Conservation (phyloP, 441 rosid genomes). For the Pelargonium australe region DNA sequence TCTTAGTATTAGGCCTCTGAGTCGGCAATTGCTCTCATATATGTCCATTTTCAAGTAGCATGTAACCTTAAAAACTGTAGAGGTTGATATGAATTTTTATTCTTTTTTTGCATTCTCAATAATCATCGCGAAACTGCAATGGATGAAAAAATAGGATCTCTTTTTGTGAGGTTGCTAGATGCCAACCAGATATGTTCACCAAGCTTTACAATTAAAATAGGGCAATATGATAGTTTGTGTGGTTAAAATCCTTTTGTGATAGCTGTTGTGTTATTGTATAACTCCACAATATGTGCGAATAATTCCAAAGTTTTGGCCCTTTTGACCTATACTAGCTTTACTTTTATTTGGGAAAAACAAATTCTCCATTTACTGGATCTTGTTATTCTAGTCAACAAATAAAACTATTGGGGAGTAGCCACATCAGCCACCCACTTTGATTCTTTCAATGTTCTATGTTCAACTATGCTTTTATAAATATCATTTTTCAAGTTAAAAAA, state of each 20-base stretch:
- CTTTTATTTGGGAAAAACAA: no score
- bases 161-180: background rate
- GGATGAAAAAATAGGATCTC: background rate
- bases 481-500: no score
- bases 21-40: no score
- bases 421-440: background rate
- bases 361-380: no score
- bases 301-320: no score
- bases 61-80: background rate
- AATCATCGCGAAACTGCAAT: background rate
- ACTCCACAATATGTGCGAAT: no score
- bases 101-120: background rate
- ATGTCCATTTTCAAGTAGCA: no score
- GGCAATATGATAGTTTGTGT: background rate
- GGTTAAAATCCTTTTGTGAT: background rate
- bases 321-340: no score
- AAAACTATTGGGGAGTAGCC: slow-evolving; percentile 4
- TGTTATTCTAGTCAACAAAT: no score
- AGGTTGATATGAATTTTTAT: background rate
- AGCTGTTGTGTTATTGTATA: background rate
- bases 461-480: no score
- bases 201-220: background rate
- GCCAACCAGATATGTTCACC: background rate
- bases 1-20: no score
- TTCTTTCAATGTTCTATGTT: no score